Evolutionary conservation across 2,329 filamentous ascomycete species (phyloP), one percentile per base, ranked within the genome.

Genomic region (Aspergillus neotritici): DNA sequence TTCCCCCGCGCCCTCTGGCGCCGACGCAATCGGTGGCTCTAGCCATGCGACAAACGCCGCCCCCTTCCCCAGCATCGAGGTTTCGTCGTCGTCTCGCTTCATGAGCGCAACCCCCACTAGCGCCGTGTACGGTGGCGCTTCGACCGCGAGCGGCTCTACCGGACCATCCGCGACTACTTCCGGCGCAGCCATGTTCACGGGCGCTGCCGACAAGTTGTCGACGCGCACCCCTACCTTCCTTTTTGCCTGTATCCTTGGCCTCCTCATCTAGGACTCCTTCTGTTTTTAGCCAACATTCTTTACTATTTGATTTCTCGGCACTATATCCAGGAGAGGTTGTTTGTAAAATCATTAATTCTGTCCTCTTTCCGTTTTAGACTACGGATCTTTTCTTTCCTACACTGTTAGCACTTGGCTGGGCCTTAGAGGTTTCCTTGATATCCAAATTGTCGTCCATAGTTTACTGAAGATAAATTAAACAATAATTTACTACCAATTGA

Each of bases 121-220:
- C 21, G 21, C 21, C 1, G 21, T 25, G 7, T 8, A 25, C 5
- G 41, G 41, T 29, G 11, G 29, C 35, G 28, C 17, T 13, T 14
- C 34, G 6, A 13, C 10, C 4, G 32, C 31, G 21, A 31, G 13
- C 10, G 40, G 36, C 8, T 33, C 31, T n/a, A 31, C 34, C 10
- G 28, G 38, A 10, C 39, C 49, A 4, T 47, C 52, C 3, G 47
- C 40, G 7, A 52, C 55, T 4, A 45, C 46, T 4, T 49, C 50
- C 4, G 32, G 38, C 5, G 48, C 40, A 8, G 48, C 57, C 11
- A 37, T 58, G 2, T 60, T 59, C 44, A 62, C 57, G 3, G 55
- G 53, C 4, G 50, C 49, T 11, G 58, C 54, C 3, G 48, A 41
- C 31, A 54, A 36, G 29, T 9, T 57, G 28, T 48, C 52, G 7